Conservation (phyloP, 768 basidiomycete species). For the Hericium alpestre region DNA sequence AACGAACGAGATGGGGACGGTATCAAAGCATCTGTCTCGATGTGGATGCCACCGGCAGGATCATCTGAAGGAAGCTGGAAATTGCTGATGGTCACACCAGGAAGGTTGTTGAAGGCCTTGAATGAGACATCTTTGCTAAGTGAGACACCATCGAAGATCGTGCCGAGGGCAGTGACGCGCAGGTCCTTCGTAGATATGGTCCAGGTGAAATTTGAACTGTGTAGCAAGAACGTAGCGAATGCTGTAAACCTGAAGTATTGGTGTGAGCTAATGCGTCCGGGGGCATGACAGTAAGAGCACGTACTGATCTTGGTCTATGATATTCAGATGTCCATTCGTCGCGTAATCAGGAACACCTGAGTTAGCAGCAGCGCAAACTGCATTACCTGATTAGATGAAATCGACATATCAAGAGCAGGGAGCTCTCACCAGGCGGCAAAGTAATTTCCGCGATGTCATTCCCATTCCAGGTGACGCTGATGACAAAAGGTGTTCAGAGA, state of each 20-base stretch:
- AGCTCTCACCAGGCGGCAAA: conserved; percentile 42
- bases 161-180: conserved; percentile 54
- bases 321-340: conserved; percentile 41
- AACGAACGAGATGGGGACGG: conserved; percentile 56
- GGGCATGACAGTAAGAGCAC: conserved; percentile 11
- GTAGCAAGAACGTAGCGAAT: conserved; percentile 56
- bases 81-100: conserved; percentile 61
- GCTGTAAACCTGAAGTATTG: conserved; percentile 39
- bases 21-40: conserved; percentile 56
- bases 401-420: too few species aligned
- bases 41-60: conserved; percentile 57
- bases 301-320: conserved; percentile 40
- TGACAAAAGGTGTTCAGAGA: background rate
- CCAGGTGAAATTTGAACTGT: conserved; percentile 58
- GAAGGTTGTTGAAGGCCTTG: conserved; percentile 62
- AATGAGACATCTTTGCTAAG: conserved; percentile 51
- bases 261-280: too few species aligned
- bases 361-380: conserved; percentile 61
- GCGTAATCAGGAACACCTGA: conserved; percentile 54
- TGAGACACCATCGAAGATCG: conserved; percentile 54
- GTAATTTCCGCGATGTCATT: conserved; percentile 51
- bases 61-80: conserved; percentile 62
- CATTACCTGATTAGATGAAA: background rate
- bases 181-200: conserved; percentile 57
- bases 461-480: conserved; percentile 54